These are phyloP conservation scores for Biscutella laevigata DNA, from an alignment of 441 rosid species.

Conservation along the genomic window DNA sequence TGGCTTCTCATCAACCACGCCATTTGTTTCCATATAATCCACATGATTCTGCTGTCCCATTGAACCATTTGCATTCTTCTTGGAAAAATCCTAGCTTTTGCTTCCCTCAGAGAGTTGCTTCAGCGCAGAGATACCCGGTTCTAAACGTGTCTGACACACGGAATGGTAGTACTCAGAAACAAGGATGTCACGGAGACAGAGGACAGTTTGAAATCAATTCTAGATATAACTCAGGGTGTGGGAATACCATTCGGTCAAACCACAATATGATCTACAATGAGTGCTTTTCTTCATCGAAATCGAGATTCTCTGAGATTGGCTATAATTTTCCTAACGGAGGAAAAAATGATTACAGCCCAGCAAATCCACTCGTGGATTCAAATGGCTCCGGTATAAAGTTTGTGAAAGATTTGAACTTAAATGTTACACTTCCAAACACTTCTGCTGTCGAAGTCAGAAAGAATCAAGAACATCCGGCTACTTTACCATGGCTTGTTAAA, in stretches of 20 bases:
- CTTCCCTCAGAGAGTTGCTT: slow-evolving; percentile 44
- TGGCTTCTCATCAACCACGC: slow-evolving; percentile 35
- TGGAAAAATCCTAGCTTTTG: slow-evolving; percentile 45
- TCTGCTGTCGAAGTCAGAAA: slow-evolving; percentile 37
- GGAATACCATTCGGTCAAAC: slow-evolving; percentile 30
- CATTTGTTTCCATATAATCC: slow-evolving; percentile 33
- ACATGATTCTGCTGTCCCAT: slow-evolving; percentile 36
- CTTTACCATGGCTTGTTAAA: slow-evolving; percentile 64
- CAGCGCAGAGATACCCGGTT: slow-evolving; percentile 44
- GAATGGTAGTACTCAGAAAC: slow-evolving; percentile 44
- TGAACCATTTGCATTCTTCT: slow-evolving; percentile 44
- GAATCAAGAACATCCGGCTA: slow-evolving; percentile 33
- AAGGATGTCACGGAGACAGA: slow-evolving; percentile 42
- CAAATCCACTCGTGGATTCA: slow-evolving; percentile 29
- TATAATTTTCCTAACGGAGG: slow-evolving; percentile 33
- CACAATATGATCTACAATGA: slow-evolving; percentile 53
- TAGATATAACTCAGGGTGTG: slow-evolving; percentile 35
- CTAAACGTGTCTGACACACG: slow-evolving; percentile 41
- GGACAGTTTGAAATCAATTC: slow-evolving; percentile 43
- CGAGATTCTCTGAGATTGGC: slow-evolving; percentile 29
- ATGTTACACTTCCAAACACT: slow-evolving; percentile 36
- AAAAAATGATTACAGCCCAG: slow-evolving; percentile 31
- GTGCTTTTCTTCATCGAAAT: slow-evolving; percentile 52
- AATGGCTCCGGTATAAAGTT: slow-evolving; percentile 34
- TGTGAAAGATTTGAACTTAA: slow-evolving; percentile 52